Evolutionary conservation across 2,329 filamentous ascomycete genomes (phyloP).

Genomic region (Pseudogymnoascus sp.): DNA sequence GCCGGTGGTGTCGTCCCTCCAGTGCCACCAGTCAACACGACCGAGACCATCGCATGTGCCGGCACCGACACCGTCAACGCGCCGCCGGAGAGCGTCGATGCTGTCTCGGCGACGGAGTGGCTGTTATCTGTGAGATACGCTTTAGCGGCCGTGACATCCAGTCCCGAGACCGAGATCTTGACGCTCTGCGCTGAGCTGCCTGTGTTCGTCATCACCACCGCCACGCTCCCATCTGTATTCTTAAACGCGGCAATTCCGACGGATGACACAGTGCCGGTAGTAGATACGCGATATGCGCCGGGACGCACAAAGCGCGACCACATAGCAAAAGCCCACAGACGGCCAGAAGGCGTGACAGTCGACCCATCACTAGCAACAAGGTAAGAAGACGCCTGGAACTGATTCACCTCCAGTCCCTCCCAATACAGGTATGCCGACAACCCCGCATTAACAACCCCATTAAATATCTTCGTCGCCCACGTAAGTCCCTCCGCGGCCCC

Average conservation of each 20-base stretch:
- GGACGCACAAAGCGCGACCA: constrained; percentile 16
- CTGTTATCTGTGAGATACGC: constrained; percentile 7
- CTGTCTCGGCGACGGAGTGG: neutral
- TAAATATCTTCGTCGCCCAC: constrained; percentile 46
- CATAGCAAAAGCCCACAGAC: constrained; percentile 19
- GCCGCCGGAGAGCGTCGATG: neutral
- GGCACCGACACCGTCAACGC: neutral
- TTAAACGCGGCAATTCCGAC: constrained; percentile 13
- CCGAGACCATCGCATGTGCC: neutral
- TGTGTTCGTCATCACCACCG: constrained; percentile 17
- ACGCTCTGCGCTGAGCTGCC: constrained; percentile 1
- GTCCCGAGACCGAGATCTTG: neutral
- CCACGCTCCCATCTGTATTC: constrained; percentile 17
- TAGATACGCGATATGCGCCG: constrained; percentile 14
- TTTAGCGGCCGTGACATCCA: neutral
- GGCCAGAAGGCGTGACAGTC: constrained; percentile 9
- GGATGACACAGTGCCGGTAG: neutral
- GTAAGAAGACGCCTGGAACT: neutral
- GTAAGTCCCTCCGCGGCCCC: constrained; percentile 43
- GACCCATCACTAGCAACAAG: neutral
- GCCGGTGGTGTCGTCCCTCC: neutral
- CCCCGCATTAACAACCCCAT: constrained; percentile 39
- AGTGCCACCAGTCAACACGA: neutral
- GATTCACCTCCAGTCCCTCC: constrained; percentile 19
- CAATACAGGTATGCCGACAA: constrained; percentile 47